A percentile compares a stretch with the other conserved stretches of the same genome.
phyloP scores from a whole-genome alignment of 805 yeast species.

The Sugiyamaella qingdaonensis region DNA sequence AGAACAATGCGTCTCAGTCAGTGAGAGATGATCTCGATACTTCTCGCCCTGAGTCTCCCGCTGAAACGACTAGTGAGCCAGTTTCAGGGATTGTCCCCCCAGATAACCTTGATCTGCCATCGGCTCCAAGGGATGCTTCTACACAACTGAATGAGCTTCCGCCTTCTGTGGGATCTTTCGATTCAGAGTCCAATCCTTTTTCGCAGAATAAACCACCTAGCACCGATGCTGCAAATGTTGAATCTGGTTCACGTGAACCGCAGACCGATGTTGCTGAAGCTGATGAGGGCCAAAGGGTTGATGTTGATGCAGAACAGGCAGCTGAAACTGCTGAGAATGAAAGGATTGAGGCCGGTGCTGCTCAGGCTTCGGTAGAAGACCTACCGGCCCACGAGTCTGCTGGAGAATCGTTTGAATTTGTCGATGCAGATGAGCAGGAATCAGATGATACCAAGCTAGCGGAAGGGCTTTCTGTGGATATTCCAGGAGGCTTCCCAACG shows the following conservation, averaged over 20 bases:
- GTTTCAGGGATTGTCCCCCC: slow-evolving; percentile 31
- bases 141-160: not conserved
- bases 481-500: slow-evolving; percentile 20
- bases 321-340: not conserved
- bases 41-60: slow-evolving; percentile 41
- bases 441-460: slow-evolving; percentile 2
- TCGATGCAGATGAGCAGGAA: slow-evolving; percentile 30
- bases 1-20: slow-evolving; percentile 86
- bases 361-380: not conserved
- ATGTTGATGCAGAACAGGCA: not conserved
- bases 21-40: slow-evolving; percentile 71
- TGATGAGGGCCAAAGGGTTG: not conserved
- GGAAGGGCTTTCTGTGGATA: not conserved
- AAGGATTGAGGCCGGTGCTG: not conserved
- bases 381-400: slow-evolving; percentile 4
- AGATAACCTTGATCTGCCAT: slow-evolving; percentile 12
- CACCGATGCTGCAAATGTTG: not conserved
- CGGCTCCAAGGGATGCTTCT: not conserved
- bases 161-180: not conserved
- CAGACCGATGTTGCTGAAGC: not conserved
- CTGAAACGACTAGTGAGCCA: slow-evolving; percentile 32
- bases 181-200: not conserved
- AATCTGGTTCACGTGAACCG: not conserved
- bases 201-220: not conserved
- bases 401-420: slow-evolving; percentile 33